phyloP scores from a whole-genome alignment of 495 filamentous ascomycete genomes.

The Acidiella bohemica region DNA sequence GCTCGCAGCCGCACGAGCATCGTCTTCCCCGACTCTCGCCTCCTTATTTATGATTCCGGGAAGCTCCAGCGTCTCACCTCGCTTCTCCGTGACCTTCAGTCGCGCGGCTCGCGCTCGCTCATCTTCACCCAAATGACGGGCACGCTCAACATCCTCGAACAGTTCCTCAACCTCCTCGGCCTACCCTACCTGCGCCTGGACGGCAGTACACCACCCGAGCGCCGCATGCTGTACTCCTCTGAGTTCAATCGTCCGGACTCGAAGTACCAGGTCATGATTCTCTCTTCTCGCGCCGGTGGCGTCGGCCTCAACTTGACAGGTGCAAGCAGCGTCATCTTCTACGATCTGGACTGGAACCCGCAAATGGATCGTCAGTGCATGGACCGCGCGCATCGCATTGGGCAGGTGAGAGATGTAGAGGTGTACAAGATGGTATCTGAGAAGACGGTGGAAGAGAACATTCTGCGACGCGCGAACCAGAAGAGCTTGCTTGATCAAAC shows the following conservation, averaged over 20 bases:
- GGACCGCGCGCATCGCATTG: constrained; percentile 94
- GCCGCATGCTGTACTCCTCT: constrained; percentile 88
- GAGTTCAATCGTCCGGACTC: constrained; percentile 58
- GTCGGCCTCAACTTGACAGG: constrained; percentile 94
- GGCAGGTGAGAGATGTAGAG: constrained; percentile 94
- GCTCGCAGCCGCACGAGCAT: constrained; percentile 84
- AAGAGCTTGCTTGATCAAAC: constrained; percentile 97
- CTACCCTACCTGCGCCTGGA: constrained; percentile 94
- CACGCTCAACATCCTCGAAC: constrained; percentile 92
- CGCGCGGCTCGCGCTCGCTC: constrained; percentile 79
- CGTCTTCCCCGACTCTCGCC: constrained; percentile 88
- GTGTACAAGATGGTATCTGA: constrained; percentile 96
- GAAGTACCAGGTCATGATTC: constrained; percentile 82
- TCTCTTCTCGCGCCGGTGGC: constrained; percentile 87
- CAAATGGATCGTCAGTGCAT: constrained; percentile 99
- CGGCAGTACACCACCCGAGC: constrained; percentile 85
- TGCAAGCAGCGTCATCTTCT: constrained; percentile 97
- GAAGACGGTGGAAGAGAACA: constrained; percentile 97
- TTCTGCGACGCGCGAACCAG: constrained; percentile 88
- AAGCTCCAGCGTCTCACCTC: constrained; percentile 86
- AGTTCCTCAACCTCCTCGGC: constrained; percentile 95
- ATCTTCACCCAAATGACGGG: constrained; percentile 99
- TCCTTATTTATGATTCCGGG: constrained; percentile 95
- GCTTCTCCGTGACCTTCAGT: constrained; percentile 74
- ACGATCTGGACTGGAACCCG: constrained; percentile 98